A percentile compares a stretch with the other conserved stretches of the same genome.
phyloP scores from a whole-genome alignment of 164 flowering plant species.

The Macadamia integrifolia region DNA sequence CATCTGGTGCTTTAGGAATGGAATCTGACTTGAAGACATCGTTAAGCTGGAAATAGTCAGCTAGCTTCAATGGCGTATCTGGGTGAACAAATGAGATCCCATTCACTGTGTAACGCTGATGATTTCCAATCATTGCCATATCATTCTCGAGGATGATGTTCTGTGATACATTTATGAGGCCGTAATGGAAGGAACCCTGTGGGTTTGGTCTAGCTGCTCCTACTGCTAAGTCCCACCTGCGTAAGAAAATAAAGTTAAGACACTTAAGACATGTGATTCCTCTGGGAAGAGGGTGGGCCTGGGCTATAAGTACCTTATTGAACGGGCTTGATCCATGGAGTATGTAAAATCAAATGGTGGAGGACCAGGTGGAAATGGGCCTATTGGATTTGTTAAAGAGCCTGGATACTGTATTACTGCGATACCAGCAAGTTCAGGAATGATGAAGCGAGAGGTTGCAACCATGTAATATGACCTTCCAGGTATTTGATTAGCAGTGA shows the following conservation, averaged over 20 bases:
- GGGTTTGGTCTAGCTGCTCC: constrained; percentile 44
- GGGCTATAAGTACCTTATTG: constrained; percentile 31
- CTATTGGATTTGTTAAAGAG: constrained; percentile 15
- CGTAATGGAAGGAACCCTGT: constrained; percentile 44
- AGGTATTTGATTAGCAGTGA: constrained; percentile 20
- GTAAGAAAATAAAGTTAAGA: too few species aligned
- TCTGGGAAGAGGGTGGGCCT: too few species aligned
- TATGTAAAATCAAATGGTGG: constrained; percentile 19
- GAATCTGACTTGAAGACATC: constrained; percentile 1
- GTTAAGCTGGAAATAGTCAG: constrained; percentile 24
- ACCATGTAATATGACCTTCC: constrained; percentile 29
- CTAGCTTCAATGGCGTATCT: constrained; percentile 38
- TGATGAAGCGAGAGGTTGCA: constrained; percentile 29
- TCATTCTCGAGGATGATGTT: constrained; percentile 25
- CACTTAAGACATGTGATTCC: too few species aligned
- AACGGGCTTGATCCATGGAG: constrained; percentile 36
- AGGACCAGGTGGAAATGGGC: constrained; percentile 22
- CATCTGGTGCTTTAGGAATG: constrained; percentile 22
- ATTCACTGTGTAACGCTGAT: constrained; percentile 26
- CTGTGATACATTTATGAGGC: constrained; percentile 23
- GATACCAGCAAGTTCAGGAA: constrained; percentile 9
- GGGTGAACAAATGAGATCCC: constrained; percentile 30
- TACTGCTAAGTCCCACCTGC: constrained; percentile 31
- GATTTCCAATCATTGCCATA: constrained; percentile 1
- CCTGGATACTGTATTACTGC: constrained; percentile 26